Evolutionary conservation across 31 red algal genomes (phyloP), one percentile per base, ranked within the genome.

Genomic region (Porphyra umbilicalis): DNA sequence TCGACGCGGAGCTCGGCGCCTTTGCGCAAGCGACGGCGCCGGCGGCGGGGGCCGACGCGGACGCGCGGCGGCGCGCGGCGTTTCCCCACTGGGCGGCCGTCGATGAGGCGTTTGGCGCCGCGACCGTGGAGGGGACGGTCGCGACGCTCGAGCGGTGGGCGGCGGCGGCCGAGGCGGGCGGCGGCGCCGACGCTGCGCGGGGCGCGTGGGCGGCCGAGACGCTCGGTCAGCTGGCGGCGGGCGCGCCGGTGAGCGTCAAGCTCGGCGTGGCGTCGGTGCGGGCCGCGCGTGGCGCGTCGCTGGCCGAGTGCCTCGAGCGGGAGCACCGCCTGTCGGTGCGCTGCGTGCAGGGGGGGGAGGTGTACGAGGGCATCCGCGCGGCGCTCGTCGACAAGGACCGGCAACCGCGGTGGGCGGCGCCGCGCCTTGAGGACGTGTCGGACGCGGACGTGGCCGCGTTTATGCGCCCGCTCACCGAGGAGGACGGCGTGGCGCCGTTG

Each of bases 331-430:
- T 95, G 38, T 79, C 87, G 1, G 46, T 79, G 44, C 77, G 87
- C 33, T 90, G 78, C 14, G 75, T 89, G 36, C 36, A 80, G 46
- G 83, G 88, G 71, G 38, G 31, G 33, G 96, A 98, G 88, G 95
- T 98, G 80, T 80, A 37, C 20, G 80, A 79, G 37, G 96, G 96
- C 15, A 85, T 95, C 8, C 88, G 90, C 20, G 83, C 96, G 67
- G 90, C 82, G 39, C 81, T 98, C 25, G 84, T 98, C 10, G 80
- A 85, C 33, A 98, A 98, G 84, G 88, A 88, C 44, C 36, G 84
- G 6, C 38, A n/a, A 14, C 83, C 96, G n/a, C 36, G 79, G 71
- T 98, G 96, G 96, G 35, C 88, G 36, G 87, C 91, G 2, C 35
- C 30, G 34, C 34, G 33, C 14, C 85, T 88, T 9, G 35, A 38